Base-by-base conservation (phyloP, 805 yeast genomes). In the Priceomyces melissophilus region DNA sequence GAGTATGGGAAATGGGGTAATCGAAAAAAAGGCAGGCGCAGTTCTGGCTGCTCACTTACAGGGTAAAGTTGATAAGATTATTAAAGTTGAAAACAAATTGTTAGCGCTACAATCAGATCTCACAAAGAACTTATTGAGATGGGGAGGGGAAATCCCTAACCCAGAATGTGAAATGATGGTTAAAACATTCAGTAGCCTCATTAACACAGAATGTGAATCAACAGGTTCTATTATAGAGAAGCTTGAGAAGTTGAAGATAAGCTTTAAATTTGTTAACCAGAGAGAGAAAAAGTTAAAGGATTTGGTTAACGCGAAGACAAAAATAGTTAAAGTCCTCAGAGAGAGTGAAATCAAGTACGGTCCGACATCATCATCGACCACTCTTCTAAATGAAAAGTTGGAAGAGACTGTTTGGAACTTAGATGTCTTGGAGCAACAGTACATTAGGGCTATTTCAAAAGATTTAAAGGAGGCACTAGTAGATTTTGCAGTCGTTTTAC, bases 401-500 rank as follows among this genome's bases (percentile, higher is more conserved):
- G 84, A 79, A 52, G 79, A 75, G 46, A 58, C 72, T 41, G 66
- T 67, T 32, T 67, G 72, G 44, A 70, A 77, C 29, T 62, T 76
- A n/a, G 76, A 69, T 40, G 74, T 79, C 15, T 75, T 76, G 5
- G 75, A 75, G 43, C 73, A 67, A 25, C 84, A 80, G 51, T 65
- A 71, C 36, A 60, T 65, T 7, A 65, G 78, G 35, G 64, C 79
- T 0, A 71, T 80, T 15, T 65, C 67, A 33, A 64, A 57, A 20
- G 68, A 70, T 10, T 61, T 80, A 45, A 71, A 66, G 43, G 70
- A 67, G 12, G 58, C 79, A 1, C 52, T 77, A 9, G 55, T 60
- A 9, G 79, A 77, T 35, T 79, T 74, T 49, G 57, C 67, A 13
- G 32, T 40, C 16, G 49, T 61, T 31, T 49, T 71, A 36, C 68